Base-by-base conservation (phyloP, 108 stramenopile species). In the Asterionellopsis glacialis region DNA sequence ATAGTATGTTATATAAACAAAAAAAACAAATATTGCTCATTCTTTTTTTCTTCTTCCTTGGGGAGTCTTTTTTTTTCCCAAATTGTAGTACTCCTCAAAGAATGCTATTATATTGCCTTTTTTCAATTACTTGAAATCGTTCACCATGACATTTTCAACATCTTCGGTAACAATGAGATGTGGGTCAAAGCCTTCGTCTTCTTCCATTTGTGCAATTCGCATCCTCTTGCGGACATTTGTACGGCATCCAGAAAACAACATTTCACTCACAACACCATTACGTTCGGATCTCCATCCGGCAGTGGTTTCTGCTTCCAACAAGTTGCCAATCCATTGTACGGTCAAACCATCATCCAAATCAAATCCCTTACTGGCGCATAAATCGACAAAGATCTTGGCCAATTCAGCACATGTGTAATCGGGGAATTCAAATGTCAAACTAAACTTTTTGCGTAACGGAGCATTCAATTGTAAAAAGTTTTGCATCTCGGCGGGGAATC, bases 401-500 rank as follows among this genome's bases (percentile, higher is more conserved):
- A 94, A 59, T 59, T 90, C 87, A 7, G 67, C 56, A 51, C 87
- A 90, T 6, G 87, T 79, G 51, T 88, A 90, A 59, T 94, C 92
- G n/a, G 92, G 92, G 51, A 94, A 90, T 67, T 94, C 88, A 62
- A 90, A 90, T 21, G 81, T 80, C 40, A 88, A 55, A 19, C 85
- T 81, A 52, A 94, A 94, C 28, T 82, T 49, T 57, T 88, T 85
- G 28, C 87, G 70, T 40, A 94, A 51, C 1, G 84, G 83, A 43
- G 70, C 73, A 26, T 90, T 79, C 41, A 80, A 76, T 0, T 73
- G 80, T 55, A 94, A 55, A 70, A 94, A 90, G 1, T 78, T 69
- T 40, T 94, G 84, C 85, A 88, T 88, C 58, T 94, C 88, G n/a
- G 84, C 74, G 12, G 92, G 88, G 65, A 90, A 90, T 18, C 92